Conservation (phyloP, 1,139 yeast species). For the Kodamaea derodonti region DNA sequence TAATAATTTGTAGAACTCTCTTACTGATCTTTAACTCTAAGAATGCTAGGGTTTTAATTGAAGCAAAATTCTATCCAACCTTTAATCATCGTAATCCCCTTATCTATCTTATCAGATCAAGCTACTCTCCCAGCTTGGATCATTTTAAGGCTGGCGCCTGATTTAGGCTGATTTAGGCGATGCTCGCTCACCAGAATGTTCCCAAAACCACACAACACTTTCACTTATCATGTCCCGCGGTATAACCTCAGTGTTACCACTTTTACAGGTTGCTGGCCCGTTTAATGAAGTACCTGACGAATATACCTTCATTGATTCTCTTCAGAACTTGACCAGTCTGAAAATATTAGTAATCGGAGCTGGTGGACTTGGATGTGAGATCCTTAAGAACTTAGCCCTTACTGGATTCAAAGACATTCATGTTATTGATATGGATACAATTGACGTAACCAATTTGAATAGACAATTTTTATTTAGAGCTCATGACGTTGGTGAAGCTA, state of each 20-base stretch:
- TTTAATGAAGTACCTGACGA: conserved; percentile 40
- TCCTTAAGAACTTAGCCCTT: conserved; percentile 76
- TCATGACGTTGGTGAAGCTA: conserved; percentile 72
- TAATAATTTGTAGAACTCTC: too few relatives aligned
- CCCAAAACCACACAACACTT: neutral
- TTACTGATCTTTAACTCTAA: too few relatives aligned
- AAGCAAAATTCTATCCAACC: too few relatives aligned
- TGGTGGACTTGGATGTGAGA: conserved; percentile 95
- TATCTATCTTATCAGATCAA: too few relatives aligned
- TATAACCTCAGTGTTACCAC: conserved; percentile 18
- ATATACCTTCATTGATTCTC: conserved; percentile 25
- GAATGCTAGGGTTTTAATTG: too few relatives aligned
- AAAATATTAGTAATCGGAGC: conserved; percentile 73
- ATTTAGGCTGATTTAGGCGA: too few relatives aligned
- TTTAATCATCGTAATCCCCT: too few relatives aligned
- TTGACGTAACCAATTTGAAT: conserved; percentile 84
- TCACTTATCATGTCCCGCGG: conserved; percentile 6
- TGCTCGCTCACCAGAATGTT: too few relatives aligned
- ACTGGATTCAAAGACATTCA: conserved; percentile 73
- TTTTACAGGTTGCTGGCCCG: conserved; percentile 34
- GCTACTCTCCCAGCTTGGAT: too few relatives aligned
- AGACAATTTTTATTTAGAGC: conserved; percentile 82
- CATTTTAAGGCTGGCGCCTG: too few relatives aligned
- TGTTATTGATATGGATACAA: conserved; percentile 93
- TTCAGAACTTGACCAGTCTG: conserved; percentile 23